Conservation (phyloP, 148 eudicot genomes). For the Pharnaceum exiguum region DNA sequence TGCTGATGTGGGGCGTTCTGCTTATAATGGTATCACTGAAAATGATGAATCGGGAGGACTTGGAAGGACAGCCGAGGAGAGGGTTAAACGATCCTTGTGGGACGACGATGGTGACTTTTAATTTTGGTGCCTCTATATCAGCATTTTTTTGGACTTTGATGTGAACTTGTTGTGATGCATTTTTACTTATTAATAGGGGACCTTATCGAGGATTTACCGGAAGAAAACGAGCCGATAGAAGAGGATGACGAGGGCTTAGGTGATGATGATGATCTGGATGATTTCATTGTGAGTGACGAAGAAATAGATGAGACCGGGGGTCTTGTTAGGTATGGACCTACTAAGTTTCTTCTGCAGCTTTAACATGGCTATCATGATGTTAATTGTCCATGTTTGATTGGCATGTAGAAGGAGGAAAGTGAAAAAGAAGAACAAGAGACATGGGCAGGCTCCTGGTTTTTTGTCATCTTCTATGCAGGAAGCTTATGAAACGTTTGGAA, state of each 20-base stretch:
- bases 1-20: constrained; percentile 50
- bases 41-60: constrained; percentile 47
- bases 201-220: constrained; percentile 72
- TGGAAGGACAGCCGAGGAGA: constrained; percentile 61
- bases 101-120: constrained; percentile 76
- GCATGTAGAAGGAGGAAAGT: constrained; percentile 55
- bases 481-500: constrained; percentile 91
- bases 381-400: background rate
- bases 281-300: constrained; percentile 91
- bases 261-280: constrained; percentile 91
- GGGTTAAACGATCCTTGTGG: constrained; percentile 55
- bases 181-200: constrained; percentile 46
- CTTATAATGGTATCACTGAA: constrained; percentile 70
- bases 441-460: constrained; percentile 68
- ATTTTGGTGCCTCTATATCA: background rate
- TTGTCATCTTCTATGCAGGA: constrained; percentile 71
- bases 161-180: background rate
- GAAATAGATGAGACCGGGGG: constrained; percentile 73
- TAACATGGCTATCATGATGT: background rate
- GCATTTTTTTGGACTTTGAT: background rate
- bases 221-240: constrained; percentile 70
- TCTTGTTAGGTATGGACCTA: constrained; percentile 48
- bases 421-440: constrained; percentile 65
- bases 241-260: constrained; percentile 48
- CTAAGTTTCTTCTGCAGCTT: background rate